phyloP scores from a whole-genome alignment of 352 stramenopile species.

The Hyaloperonospora brassicae region DNA sequence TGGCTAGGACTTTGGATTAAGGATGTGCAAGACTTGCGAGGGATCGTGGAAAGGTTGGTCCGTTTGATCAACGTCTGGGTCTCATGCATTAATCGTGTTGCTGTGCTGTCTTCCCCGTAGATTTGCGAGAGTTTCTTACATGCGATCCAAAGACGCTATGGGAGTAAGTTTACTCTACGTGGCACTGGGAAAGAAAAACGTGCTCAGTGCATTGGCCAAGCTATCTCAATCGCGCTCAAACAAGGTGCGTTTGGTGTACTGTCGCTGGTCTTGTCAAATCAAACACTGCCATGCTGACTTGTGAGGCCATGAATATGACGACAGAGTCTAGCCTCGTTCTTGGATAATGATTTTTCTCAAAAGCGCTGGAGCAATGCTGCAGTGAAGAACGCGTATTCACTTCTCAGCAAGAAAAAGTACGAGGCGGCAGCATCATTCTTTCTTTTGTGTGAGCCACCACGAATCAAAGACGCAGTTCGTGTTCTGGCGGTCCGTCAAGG shows the following conservation, averaged over 20 bases:
- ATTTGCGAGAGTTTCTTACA: slow-evolving; percentile 62
- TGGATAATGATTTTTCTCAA: slow-evolving; percentile 76
- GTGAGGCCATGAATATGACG: not conserved
- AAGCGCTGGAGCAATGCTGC: slow-evolving; percentile 81
- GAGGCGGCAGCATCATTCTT: slow-evolving; percentile 88
- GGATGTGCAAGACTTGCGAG: slow-evolving; percentile 58
- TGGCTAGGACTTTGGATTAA: slow-evolving; percentile 80
- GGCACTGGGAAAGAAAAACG: slow-evolving; percentile 72
- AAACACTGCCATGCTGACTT: not conserved
- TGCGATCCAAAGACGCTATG: slow-evolving; percentile 62
- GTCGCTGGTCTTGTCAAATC: not conserved
- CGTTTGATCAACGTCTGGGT: not conserved
- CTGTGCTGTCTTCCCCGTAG: slow-evolving; percentile 16
- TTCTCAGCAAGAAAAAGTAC: slow-evolving; percentile 91
- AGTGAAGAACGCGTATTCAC: slow-evolving; percentile 92
- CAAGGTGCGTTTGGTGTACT: slow-evolving; percentile 24
- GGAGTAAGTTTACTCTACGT: slow-evolving; percentile 68
- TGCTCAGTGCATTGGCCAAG: slow-evolving; percentile 65
- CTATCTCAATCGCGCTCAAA: slow-evolving; percentile 61
- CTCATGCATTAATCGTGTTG: slow-evolving; percentile 1
- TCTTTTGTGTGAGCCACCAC: slow-evolving; percentile 87
- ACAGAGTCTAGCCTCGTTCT: slow-evolving; percentile 64
- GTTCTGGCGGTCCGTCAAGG: slow-evolving; percentile 81
- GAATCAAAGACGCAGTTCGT: slow-evolving; percentile 88
- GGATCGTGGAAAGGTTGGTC: slow-evolving; percentile 51